phyloP scores from a whole-genome alignment of 2,329 filamentous ascomycete species.

The Amauroascus niger region DNA sequence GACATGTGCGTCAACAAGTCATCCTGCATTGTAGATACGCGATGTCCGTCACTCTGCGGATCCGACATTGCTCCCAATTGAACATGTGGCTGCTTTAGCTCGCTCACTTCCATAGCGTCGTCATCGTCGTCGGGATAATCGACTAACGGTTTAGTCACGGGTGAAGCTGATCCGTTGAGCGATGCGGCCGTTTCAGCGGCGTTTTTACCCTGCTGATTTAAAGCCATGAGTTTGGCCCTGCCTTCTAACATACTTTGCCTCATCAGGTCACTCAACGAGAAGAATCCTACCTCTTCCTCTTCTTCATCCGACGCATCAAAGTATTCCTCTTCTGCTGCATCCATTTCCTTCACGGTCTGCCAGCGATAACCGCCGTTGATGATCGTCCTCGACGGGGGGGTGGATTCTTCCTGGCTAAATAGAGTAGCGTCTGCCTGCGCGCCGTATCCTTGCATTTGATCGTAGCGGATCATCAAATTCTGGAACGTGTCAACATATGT shows the following conservation, averaged over 20 bases:
- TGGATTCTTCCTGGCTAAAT: conserved; percentile 61
- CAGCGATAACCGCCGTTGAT: conserved; percentile 53
- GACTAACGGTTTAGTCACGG: conserved; percentile 57
- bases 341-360: conserved; percentile 69
- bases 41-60: conserved; percentile 2
- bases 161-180: conserved; percentile 45
- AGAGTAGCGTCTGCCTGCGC: conserved; percentile 53
- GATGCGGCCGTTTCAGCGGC: conserved; percentile 27
- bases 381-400: conserved; percentile 37
- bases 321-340: conserved; percentile 82
- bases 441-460: conserved; percentile 63
- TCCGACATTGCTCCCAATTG: not conserved
- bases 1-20: conserved; percentile 5
- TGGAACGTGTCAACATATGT: conserved; percentile 80
- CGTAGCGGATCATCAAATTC: conserved; percentile 63
- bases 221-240: conserved; percentile 14
- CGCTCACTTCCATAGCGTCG: conserved; percentile 51
- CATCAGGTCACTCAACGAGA: conserved; percentile 11
- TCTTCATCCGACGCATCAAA: conserved; percentile 85
- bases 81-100: conserved; percentile 19
- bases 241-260: conserved; percentile 2
- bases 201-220: conserved; percentile 32
- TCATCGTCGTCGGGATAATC: conserved; percentile 88
- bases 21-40: not conserved
- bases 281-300: conserved; percentile 54